Evolutionary conservation across 768 basidiomycete genomes (phyloP), one percentile per base, ranked within the genome.

Genomic region (Panaeolus cyanescens): DNA sequence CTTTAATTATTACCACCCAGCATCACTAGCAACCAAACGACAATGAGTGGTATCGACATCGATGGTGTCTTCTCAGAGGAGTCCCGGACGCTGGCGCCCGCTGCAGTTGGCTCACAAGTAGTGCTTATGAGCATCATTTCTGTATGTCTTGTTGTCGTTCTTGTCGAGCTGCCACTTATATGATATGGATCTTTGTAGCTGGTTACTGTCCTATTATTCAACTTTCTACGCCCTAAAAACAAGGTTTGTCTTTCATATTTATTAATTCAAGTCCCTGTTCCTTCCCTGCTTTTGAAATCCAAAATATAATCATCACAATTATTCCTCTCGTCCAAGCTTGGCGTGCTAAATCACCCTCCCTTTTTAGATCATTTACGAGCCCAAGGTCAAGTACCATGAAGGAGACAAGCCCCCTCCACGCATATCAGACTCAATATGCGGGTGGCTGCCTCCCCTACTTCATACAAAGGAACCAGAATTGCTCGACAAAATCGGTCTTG

Each of bases 381-480:
- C 94, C 63, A 97, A 96, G 77, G 87, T 93, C 75, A 96, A 96
- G 74, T 96, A 95, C 71, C 92, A 93, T 69, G 80, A 85, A 62
- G 90, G 88, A 39, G 74, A 86, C 74, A 93, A 93, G 72, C 78
- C 82, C 28, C 93, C 92, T 31, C 93, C 93, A 6, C 85, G 85
- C 22, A 92, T 96, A 72, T 88, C 88, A 36, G 88, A 91, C 72
- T 88, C 90, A 1, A 72, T 96, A 50, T 85, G 94, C 54, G 92
- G 93, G 64, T 99, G 96, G 96, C 78, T 98, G 0, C 88, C 90
- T 7, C 95, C 95, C 0, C 84, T 98, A 37, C 69, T 93, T 33
- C 85, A 87, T 63, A 88, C 91, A 25, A 90, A 89, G 69, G 95
- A 98, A 71, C 88, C 92, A n/a, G 91, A 95, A 63, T 85, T 97